Evolutionary conservation across 345 rosid species (phyloP), one percentile per base, ranked within the genome.

Genomic region (Gossypium longicalyx): DNA sequence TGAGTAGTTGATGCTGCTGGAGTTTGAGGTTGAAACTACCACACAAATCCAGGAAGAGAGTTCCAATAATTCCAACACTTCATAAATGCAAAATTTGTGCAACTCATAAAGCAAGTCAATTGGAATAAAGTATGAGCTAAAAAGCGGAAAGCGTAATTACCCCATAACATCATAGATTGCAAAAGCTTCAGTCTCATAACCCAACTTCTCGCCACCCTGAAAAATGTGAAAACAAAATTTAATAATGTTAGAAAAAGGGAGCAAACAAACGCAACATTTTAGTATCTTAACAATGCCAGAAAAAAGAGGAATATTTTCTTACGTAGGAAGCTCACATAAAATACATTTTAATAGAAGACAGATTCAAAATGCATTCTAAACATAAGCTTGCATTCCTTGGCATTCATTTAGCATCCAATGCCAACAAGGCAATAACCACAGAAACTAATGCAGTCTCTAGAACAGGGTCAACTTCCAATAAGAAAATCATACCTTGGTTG

Each of bases 121-220:
- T 29, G 65, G 52, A 72, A 65, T 9, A 74, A 20, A 62, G 29
- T 22, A 79, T 47, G 16, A 57, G 41, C 16, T 76, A 45, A 66
- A 61, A 75, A 77, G 69, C 29, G 44, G 57, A 67, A 74, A 79
- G 71, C 72, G 20, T 29, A 22, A 71, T 77, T 54, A 94, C 98
- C 92, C 80, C 97, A 94, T 94, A 68, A 84, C 85, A 88, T 94
- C 99, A 82, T 92, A 89, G 73, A 94, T 81, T 29, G 98, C 97
- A 72, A 94, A 87, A 72, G 98, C 99, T 83, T 92, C 97, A 11
- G 92, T 85, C 81, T 94, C 98, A 82, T 92, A 89, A 73, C 97
- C 91, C 88, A 91, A 76, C 86, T 91, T 91, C 80, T 79, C 81
- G 0, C 85, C 84, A 25, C 83, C 88, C 90, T 88, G 87, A 68